Percentiles rank a stretch among this genome's conserved stretches.
These are phyloP conservation scores for Serendipita indica DNA, from an alignment of 768 basidiomycete genomes.

Conservation along the genomic window DNA sequence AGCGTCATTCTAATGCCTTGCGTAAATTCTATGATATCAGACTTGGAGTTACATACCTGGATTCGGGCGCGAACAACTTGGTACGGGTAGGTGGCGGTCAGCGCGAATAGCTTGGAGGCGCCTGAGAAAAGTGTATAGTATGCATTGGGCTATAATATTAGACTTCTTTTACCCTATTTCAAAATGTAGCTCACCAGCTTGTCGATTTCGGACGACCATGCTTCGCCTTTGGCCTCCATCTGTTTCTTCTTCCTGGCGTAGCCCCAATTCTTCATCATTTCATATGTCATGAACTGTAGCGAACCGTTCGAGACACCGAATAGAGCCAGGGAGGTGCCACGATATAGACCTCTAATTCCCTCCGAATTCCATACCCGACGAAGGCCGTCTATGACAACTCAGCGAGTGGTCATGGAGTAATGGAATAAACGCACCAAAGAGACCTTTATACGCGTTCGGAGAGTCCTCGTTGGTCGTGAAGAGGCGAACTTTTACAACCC, in stretches of 20 bases:
- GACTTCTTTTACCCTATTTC: neutral
- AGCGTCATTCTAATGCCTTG: conserved; percentile 41
- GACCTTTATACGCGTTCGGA: conserved; percentile 58
- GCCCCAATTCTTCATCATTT: conserved; percentile 85
- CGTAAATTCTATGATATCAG: conserved; percentile 3
- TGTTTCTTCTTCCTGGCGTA: conserved; percentile 61
- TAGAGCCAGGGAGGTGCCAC: conserved; percentile 75
- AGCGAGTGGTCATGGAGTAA: no score
- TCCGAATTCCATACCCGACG: conserved; percentile 54
- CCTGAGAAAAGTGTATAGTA: conserved; percentile 90
- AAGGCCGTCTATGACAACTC: conserved; percentile 49
- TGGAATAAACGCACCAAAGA: conserved; percentile 45
- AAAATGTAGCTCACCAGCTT: conserved; percentile 52
- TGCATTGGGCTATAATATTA: conserved; percentile 56
- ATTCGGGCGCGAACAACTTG: conserved; percentile 91
- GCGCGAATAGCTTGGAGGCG: conserved; percentile 71
- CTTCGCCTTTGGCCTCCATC: conserved; percentile 42
- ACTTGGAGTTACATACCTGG: conserved; percentile 40
- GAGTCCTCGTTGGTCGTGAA: conserved; percentile 64
- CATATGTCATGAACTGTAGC: conserved; percentile 90
- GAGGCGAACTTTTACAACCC: conserved; percentile 96
- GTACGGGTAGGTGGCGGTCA: conserved; percentile 85
- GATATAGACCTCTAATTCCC: conserved; percentile 67
- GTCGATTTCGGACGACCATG: conserved; percentile 60
- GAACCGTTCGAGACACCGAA: conserved; percentile 92